These are phyloP conservation scores for Alisma plantagoaquatica DNA, from an alignment of 106 monocot genomes.

Conservation along the genomic window DNA sequence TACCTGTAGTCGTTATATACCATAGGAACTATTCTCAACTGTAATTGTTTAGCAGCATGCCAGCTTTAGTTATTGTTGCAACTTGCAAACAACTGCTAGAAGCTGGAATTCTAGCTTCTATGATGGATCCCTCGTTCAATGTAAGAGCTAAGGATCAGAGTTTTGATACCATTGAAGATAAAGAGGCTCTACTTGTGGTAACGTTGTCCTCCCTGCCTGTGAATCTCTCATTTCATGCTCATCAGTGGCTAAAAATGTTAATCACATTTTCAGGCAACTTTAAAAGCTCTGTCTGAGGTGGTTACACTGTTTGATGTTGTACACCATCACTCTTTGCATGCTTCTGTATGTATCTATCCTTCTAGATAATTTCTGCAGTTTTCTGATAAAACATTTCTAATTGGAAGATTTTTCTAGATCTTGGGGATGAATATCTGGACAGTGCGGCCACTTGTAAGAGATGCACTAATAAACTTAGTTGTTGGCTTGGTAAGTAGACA, in stretches of 20 bases:
- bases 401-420: slow-evolving; percentile 6
- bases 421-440: slow-evolving; percentile 27
- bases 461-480: slow-evolving; percentile 18
- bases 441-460: slow-evolving; percentile 5
- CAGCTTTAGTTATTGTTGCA: no score
- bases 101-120: no score
- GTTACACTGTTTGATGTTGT: slow-evolving; percentile 14
- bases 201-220: not conserved
- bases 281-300: slow-evolving; percentile 15
- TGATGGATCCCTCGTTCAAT: slow-evolving; percentile 16
- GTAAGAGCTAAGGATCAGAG: slow-evolving; percentile 4
- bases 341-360: slow-evolving; percentile 12
- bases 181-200: slow-evolving; percentile 23
- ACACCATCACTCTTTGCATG: slow-evolving; percentile 16
- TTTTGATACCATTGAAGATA: slow-evolving; percentile 2
- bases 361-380: not conserved
- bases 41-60: no score
- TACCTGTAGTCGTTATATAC: no score
- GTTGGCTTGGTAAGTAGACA: slow-evolving; percentile 19
- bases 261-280: slow-evolving; percentile 10
- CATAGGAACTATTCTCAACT: no score
- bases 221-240: not conserved
- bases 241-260: not conserved
- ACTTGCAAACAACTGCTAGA: no score
- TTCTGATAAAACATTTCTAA: not conserved